Evolutionary conservation across 441 rosid genomes (phyloP).

Genomic region (Gossypium laxum): DNA sequence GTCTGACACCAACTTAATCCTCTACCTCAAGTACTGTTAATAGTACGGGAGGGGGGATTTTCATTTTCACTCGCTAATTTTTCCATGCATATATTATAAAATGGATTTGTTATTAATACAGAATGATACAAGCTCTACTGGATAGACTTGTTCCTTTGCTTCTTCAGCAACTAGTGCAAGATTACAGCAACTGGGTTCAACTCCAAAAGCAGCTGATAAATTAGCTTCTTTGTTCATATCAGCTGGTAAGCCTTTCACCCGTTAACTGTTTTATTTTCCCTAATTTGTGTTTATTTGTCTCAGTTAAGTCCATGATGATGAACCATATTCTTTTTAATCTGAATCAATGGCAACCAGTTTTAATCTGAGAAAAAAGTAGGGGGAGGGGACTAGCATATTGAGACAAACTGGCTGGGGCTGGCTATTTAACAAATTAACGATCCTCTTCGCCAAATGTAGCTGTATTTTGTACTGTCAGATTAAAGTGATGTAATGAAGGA

Average conservation of each 20-base stretch:
- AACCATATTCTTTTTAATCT: too few relatives aligned
- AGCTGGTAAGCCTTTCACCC: background rate
- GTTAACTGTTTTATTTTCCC: background rate
- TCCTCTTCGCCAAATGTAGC: background rate
- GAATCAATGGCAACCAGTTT: too few relatives aligned
- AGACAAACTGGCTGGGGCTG: background rate
- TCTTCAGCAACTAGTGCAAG: slow-evolving; percentile 48
- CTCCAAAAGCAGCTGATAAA: slow-evolving; percentile 17
- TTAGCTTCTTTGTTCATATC: background rate
- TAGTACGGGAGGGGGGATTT: background rate
- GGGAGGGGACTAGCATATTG: too few relatives aligned
- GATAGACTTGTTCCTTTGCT: slow-evolving; percentile 61
- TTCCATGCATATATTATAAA: slow-evolving; percentile 7
- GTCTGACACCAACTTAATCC: background rate
- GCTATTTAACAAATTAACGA: background rate
- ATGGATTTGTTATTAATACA: slow-evolving; percentile 24
- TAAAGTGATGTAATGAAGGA: background rate
- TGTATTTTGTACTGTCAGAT: background rate
- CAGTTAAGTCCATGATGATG: background rate
- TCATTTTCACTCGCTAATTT: background rate
- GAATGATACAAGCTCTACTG: slow-evolving; percentile 64
- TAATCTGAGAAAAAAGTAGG: too few relatives aligned
- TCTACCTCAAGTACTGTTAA: background rate
- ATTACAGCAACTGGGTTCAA: slow-evolving; percentile 49
- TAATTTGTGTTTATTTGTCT: background rate